These are phyloP conservation scores for Raphanus raphanistrum DNA, from an alignment of 345 rosid genomes.

Conservation along the genomic window DNA sequence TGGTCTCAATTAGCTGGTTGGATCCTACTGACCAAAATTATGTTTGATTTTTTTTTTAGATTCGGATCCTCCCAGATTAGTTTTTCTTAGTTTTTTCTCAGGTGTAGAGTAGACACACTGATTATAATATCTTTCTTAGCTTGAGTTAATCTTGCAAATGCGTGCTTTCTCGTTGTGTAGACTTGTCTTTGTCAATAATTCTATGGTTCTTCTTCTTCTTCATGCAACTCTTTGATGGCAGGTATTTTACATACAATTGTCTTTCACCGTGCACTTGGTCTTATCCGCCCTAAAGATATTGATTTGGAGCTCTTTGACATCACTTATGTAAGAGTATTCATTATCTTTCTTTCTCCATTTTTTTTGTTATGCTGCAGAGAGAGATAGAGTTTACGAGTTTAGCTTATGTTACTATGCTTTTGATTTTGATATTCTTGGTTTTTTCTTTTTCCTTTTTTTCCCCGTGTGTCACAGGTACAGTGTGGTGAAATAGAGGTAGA, in stretches of 20 bases:
- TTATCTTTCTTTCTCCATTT: background rate
- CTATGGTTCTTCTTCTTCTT: background rate
- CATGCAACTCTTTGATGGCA: slow-evolving; percentile 37
- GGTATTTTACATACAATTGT: slow-evolving; percentile 89
- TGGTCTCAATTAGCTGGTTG: background rate
- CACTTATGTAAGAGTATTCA: slow-evolving; percentile 63
- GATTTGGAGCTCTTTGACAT: slow-evolving; percentile 89
- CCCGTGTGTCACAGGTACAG: slow-evolving; percentile 55
- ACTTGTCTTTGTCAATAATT: background rate
- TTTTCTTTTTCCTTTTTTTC: background rate
- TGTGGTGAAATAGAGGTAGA: slow-evolving; percentile 87
- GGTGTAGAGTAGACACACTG: background rate
- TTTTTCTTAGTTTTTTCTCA: background rate
- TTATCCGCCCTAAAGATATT: slow-evolving; percentile 88
- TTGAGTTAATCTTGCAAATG: background rate
- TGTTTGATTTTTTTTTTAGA: slow-evolving; percentile 10
- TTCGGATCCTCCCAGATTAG: slow-evolving; percentile 12
- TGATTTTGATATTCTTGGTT: background rate
- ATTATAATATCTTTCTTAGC: background rate
- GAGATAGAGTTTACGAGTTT: background rate
- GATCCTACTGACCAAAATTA: background rate
- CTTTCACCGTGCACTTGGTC: slow-evolving; percentile 91
- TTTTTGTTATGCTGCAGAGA: background rate
- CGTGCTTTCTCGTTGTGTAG: background rate
- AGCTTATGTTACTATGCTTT: background rate